Evolutionary conservation across 1,284 basidiomycete species (phyloP).

Genomic region (Sporisorium sorghi): DNA sequence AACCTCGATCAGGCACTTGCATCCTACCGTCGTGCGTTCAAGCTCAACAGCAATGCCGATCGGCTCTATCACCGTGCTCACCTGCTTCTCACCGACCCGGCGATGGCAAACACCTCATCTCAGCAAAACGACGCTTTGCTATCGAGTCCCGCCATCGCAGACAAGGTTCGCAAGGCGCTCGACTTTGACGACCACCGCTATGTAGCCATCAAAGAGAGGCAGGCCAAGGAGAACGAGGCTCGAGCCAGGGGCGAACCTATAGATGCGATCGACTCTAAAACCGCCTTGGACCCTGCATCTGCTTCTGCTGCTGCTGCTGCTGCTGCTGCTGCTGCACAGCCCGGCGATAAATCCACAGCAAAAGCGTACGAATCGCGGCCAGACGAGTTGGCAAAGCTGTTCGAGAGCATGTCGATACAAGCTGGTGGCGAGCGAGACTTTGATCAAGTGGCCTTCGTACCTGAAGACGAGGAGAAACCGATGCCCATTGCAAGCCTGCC

Average conservation of each 20-base stretch:
- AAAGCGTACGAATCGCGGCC: slow-evolving; percentile 19
- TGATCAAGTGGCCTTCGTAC: slow-evolving; percentile 28
- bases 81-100: slow-evolving; percentile 44
- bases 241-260: slow-evolving; percentile 22
- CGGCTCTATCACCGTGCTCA: slow-evolving; percentile 58
- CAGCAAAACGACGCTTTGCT: slow-evolving; percentile 45
- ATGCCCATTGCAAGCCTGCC: slow-evolving; percentile 54
- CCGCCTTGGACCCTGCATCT: background rate
- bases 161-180: slow-evolving; percentile 50
- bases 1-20: slow-evolving; percentile 53
- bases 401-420: slow-evolving; percentile 37
- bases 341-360: slow-evolving; percentile 6
- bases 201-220: slow-evolving; percentile 48
- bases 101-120: slow-evolving; percentile 23
- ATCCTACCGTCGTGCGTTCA: slow-evolving; percentile 59
- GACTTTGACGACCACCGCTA: slow-evolving; percentile 56
- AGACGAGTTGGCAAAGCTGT: slow-evolving; percentile 45
- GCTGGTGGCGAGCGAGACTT: slow-evolving; percentile 51
- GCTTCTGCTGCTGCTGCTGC: slow-evolving; percentile 2
- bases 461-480: slow-evolving; percentile 53
- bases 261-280: slow-evolving; percentile 1
- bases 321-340: background rate
- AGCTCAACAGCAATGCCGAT: slow-evolving; percentile 56
- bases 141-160: slow-evolving; percentile 50
- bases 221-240: slow-evolving; percentile 35